These are phyloP conservation scores for Chenopodium berlandieri DNA, from an alignment of 148 eudicot genomes.

Conservation along the genomic window DNA sequence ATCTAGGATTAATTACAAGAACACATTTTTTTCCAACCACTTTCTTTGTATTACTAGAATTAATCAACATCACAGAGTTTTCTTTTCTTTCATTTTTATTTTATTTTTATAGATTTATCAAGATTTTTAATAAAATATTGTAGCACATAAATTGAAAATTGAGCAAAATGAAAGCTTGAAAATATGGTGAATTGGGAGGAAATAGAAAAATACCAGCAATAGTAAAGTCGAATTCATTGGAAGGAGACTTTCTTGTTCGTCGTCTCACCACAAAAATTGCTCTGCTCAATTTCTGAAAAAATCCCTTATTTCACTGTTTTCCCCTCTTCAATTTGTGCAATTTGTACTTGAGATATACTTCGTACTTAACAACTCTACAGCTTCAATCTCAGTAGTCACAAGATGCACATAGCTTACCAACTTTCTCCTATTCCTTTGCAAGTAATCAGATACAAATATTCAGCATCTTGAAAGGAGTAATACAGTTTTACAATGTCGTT, in stretches of 20 bases:
- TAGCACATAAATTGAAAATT: background rate
- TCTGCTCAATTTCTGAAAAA: background rate
- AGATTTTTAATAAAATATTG: background rate
- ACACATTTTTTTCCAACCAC: background rate
- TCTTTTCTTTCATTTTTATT: background rate
- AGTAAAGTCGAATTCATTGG: constrained; percentile 5
- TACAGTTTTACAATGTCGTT: no score
- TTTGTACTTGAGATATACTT: no score
- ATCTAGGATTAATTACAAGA: background rate
- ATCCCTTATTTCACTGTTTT: background rate
- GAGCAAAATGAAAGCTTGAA: background rate
- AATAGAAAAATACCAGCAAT: constrained; percentile 3
- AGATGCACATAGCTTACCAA: no score
- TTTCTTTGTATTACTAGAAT: background rate
- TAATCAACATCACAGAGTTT: background rate
- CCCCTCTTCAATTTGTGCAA: background rate
- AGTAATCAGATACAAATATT: no score
- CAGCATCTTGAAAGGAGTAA: no score
- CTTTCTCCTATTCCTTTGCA: no score
- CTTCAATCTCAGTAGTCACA: no score
- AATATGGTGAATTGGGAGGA: background rate
- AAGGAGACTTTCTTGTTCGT: constrained; percentile 13
- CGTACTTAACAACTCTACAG: no score
- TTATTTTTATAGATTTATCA: background rate
- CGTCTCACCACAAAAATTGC: background rate